Evolutionary conservation across 768 basidiomycete species (phyloP), one percentile per base, ranked within the genome.

Genomic region (Boletus subparvulus): DNA sequence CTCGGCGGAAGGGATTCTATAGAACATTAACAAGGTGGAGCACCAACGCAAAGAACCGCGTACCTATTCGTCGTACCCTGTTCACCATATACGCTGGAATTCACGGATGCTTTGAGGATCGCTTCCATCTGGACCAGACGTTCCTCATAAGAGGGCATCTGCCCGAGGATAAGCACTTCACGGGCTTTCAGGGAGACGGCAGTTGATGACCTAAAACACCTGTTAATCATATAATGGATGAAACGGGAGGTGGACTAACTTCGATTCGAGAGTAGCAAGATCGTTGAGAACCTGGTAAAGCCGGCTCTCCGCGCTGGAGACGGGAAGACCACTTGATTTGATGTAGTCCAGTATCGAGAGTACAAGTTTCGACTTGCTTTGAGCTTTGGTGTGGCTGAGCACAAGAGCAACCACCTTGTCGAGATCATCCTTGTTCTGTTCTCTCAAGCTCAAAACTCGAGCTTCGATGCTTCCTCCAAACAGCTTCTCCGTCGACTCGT

Each of bases 111-210:
- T 74, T 90, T 93, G 47, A 99, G 81, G 51, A 99, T 88, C 28
- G 86, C 80, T 76, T 97, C 95, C 91, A 99, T 96, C 73, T 99
- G 97, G 28, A 84, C 77, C 41, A 87, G 78, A 55, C 97, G 89
- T 72, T 98, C 97, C 67, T 98, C 94, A 69, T 92, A 96, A 14
- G 94, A 96, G 6, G 97, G 97, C 84, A 99, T 90, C 71, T 96
- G 93, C 46, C 92, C 92, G 33, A 93, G 81, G 66, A 99, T 98
- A 46, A 98, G 82, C 8, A 97, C 97, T 77, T 99, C 97, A 45
- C 97, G 90, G 41, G 97, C 97, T 74, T 96, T 98, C 61, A 99
- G 75, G 3, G 95, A 83, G 36, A 98, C 95, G 53, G 87, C 80
- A 32, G 86, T 91, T n/a, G 95, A 96, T 7, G 93, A 93, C 67